Evolutionary conservation across 2,329 filamentous ascomycete genomes (phyloP).

Genomic region (Allantophomopsis lycopodina): DNA sequence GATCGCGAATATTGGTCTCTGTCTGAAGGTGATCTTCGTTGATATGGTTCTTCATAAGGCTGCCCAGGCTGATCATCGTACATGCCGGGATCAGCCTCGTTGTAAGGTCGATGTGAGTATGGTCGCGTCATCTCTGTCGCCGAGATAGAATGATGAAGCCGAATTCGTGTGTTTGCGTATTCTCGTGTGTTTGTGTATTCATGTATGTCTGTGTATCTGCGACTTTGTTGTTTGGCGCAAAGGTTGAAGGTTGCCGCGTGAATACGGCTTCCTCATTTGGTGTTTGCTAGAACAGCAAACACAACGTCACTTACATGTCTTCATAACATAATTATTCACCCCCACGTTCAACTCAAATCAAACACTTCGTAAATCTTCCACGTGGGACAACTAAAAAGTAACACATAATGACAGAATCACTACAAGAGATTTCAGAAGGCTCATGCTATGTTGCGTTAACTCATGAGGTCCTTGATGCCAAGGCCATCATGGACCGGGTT

Average conservation of each 20-base stretch:
- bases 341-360: too few species aligned
- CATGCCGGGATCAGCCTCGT: slow-evolving; percentile 22
- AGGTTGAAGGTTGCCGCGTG: neutral
- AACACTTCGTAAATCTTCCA: too few species aligned
- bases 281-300: neutral
- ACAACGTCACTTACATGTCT: too few species aligned
- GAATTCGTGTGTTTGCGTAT: too few species aligned
- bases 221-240: too few species aligned
- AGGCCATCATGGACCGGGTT: slow-evolving; percentile 48
- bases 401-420: neutral
- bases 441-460: slow-evolving; percentile 58
- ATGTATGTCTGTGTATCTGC: too few species aligned
- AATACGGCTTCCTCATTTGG: neutral
- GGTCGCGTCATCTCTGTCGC: slow-evolving; percentile 7
- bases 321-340: too few species aligned
- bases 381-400: too few species aligned
- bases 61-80: slow-evolving; percentile 23
- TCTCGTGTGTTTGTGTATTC: too few species aligned
- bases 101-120: slow-evolving; percentile 9
- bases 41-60: slow-evolving; percentile 8
- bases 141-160: too few species aligned
- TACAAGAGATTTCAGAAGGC: slow-evolving; percentile 29
- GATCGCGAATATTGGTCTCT: slow-evolving; percentile 17
- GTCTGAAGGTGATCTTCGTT: slow-evolving; percentile 10
- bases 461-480: slow-evolving; percentile 40